Percentiles rank a stretch among this genome's conserved stretches.
These are phyloP conservation scores for Collybia sp. DNA, from an alignment of 768 basidiomycete species.

Conservation along the genomic window DNA sequence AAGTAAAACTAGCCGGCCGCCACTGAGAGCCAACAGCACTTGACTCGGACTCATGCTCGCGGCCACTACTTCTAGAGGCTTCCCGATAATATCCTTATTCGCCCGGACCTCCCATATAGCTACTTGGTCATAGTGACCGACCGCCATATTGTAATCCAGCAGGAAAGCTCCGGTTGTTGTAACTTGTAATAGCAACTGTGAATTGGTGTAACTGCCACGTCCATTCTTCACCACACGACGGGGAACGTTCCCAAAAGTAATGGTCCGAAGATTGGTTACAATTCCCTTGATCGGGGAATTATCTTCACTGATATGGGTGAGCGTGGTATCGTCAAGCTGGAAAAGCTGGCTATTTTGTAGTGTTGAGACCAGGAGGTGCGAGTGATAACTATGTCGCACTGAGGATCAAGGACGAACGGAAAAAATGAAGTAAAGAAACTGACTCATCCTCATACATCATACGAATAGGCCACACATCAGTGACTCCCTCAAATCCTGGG, in stretches of 20 bases:
- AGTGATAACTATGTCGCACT: conserved; percentile 36
- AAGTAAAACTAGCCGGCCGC: conserved; percentile 49
- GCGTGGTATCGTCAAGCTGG: conserved; percentile 38
- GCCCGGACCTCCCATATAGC: conserved; percentile 27
- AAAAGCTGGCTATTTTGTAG: conserved; percentile 50
- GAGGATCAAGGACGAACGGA: conserved; percentile 2
- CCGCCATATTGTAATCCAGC: conserved; percentile 46
- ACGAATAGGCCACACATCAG: conserved; percentile 59
- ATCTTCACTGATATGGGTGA: conserved; percentile 28
- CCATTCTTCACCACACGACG: conserved; percentile 22
- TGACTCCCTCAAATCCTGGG: conserved; percentile 52
- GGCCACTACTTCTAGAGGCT: conserved; percentile 49
- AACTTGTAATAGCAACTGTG: conserved; percentile 68
- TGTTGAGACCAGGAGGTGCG: conserved; percentile 59
- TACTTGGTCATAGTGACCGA: conserved; percentile 36
- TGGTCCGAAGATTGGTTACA: conserved; percentile 44
- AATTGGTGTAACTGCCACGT: conserved; percentile 32
- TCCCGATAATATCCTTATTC: conserved; percentile 10
- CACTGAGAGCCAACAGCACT: conserved; percentile 53
- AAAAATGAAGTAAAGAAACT: conserved; percentile 16
- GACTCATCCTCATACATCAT: conserved; percentile 43
- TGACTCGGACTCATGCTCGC: conserved; percentile 70
- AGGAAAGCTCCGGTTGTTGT: conserved; percentile 52
- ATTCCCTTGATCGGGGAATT: conserved; percentile 35
- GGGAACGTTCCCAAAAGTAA: conserved; percentile 59